Base-by-base conservation (phyloP, 2,329 filamentous ascomycete species). In the Fusarium setosum region DNA sequence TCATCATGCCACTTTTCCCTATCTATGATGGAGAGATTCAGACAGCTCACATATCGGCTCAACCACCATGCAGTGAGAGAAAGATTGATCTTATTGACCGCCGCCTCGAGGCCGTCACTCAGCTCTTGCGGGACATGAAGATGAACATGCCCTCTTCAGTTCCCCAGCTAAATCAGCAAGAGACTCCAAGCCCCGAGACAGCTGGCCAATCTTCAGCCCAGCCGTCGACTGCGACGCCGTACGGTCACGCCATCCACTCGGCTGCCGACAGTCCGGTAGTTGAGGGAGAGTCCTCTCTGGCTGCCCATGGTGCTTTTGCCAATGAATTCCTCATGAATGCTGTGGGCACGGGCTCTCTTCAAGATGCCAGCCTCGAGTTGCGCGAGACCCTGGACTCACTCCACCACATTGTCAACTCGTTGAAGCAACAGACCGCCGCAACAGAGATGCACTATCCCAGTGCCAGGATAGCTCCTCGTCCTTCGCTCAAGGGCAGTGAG, bases 281-380 rank as follows among this genome's bases (percentile, higher is more conserved):
- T 9, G 81, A 83, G 42, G 81, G 81, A 8, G 79, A 80, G 59
- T 82, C 80, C 4, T 83, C 81, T 2, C 63, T 83, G 21, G 76
- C 81, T 7, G 82, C 81, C 3, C 81, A 83, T 55, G 80, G 81
- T 2, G 77, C 76, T 12, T 83, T 84, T 61, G 82, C 82, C 31
- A 81, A 78, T 20, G 79, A 83, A 47, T 80, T 84, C 40, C 68
- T 82, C 4, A 74, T 78, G 20, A 76, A 80, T 53, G 76, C 75
- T 5, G 76, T 78, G 15, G 71, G 68, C 11, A 70, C 72, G 21
- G 71, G 62, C n/a, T 66, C 73, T 10, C 50, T 74, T 1, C 68
- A 71, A 21, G 72, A 68, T 6, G 67, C 73, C 0, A 69, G 73
- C 8, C 68, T 76, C 1, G 74, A 78, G 60, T 65, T 79, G 65